Conservation (phyloP, 495 filamentous ascomycete species). For the Penicillium chermesinum region DNA sequence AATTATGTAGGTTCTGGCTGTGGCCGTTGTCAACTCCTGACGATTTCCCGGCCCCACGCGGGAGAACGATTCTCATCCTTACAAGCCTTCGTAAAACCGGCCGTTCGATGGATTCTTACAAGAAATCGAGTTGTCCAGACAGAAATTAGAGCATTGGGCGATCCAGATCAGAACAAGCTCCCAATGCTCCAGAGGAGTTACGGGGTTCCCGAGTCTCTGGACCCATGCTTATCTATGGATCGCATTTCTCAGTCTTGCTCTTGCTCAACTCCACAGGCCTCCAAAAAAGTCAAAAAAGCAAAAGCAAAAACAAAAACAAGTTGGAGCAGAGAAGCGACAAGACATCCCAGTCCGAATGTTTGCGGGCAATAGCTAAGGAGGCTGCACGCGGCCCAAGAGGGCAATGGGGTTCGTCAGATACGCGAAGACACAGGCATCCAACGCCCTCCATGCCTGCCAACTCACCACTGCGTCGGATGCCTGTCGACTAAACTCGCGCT, state of each 20-base stretch:
- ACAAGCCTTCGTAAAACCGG: too few relatives aligned
- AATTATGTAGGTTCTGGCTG: too few relatives aligned
- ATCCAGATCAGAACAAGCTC: not conserved
- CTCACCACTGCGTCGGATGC: conserved; percentile 79
- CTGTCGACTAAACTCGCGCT: conserved; percentile 37
- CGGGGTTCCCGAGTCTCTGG: not conserved
- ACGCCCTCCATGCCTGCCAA: conserved; percentile 58
- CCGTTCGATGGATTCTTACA: too few relatives aligned
- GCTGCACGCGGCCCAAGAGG: conserved; percentile 24
- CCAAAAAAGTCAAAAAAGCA: not conserved
- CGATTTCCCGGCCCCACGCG: too few relatives aligned
- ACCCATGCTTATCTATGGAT: not conserved
- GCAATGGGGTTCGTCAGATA: conserved; percentile 15
- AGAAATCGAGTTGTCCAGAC: too few relatives aligned
- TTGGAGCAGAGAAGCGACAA: not conserved
- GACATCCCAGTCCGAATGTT: conserved; percentile 1
- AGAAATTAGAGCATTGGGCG: not conserved
- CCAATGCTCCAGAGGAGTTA: not conserved
- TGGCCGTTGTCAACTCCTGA: too few relatives aligned
- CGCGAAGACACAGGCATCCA: conserved; percentile 10
- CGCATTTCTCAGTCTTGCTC: not conserved
- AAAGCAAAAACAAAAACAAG: not conserved
- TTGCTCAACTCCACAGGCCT: not conserved
- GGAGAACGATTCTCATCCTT: too few relatives aligned
- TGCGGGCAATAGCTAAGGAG: conserved; percentile 1